Evolutionary conservation across 352 stramenopile species (phyloP).

Genomic region (Pythium grandisporangium): DNA sequence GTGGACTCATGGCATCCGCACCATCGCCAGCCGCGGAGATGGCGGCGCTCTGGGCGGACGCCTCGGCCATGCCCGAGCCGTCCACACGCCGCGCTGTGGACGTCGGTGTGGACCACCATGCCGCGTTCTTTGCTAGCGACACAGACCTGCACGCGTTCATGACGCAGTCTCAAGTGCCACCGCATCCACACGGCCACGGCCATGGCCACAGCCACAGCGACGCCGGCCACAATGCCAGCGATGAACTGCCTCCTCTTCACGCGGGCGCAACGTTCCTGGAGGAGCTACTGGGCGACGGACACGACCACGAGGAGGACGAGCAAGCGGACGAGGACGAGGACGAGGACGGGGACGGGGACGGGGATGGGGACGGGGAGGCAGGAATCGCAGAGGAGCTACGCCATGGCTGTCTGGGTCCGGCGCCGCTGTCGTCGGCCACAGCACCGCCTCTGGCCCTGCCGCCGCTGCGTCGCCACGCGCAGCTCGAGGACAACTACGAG

Average conservation of each 20-base stretch:
- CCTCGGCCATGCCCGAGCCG: not conserved
- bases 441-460: constrained; percentile 7
- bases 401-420: too few species aligned
- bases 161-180: constrained; percentile 1
- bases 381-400: not conserved
- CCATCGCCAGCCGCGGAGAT: too few species aligned
- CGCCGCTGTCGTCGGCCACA: constrained; percentile 6
- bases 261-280: constrained; percentile 28
- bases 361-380: constrained; percentile 1
- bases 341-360: constrained; percentile 1
- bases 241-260: too few species aligned
- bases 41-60: too few species aligned
- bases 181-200: too few species aligned
- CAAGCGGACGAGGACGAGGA: constrained; percentile 13
- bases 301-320: constrained; percentile 11
- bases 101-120: not conserved
- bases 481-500: constrained; percentile 62
- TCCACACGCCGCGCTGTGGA: not conserved
- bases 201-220: too few species aligned
- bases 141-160: not conserved
- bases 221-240: not conserved
- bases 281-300: constrained; percentile 19
- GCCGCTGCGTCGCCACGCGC: constrained; percentile 16
- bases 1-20: too few species aligned
- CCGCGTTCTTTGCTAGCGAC: not conserved